Evolutionary conservation across 1,139 yeast species (phyloP), one percentile per base, ranked within the genome.

Genomic region (Keqinozyma sinolaborantium): DNA sequence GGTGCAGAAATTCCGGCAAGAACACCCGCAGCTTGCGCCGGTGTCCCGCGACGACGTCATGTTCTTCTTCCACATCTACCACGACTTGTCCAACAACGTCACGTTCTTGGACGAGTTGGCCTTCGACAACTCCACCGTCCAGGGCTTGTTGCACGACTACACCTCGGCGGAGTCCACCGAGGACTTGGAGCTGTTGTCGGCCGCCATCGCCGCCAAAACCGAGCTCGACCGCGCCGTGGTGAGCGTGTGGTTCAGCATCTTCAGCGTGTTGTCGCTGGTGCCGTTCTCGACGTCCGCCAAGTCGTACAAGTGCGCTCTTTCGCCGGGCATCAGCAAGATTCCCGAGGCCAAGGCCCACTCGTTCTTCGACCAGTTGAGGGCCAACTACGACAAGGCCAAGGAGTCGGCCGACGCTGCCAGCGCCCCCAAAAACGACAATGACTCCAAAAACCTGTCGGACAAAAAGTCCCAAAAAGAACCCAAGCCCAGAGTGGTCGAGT

Each of bases 191-290:
- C 30, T 29, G 20, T 21, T 37, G 4, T 18, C 21, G 7, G 10
- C 9, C 9, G 21, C 10, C 14, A 25, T 41, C 12, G 45, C 60
- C 1, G 36, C 45, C n/a, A 48, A 42, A 9, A 25, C 43, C 11
- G 34, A 42, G 14, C 26, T 53, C 13, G 33, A 46, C 7, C 33
- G 37, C n/a, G 46, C 42, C 7, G 44, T 49, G n/a, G 59, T 52
- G 4, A 31, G 35, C 14, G 50, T 42, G 4, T 65, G 71, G 71
- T 56, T 59, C 33, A 47, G 52, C 5, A 47, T 59, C 3, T 64
- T 64, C 39, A 50, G 51, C 19, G 44, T 49, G 8, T 51, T 64
- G 30, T 45, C 58, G 7, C 48, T 56, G 8, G 53, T 56, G 5
- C 70, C 68, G 1, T 57, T 51, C 35, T 48, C 11, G 24, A 18